Evolutionary conservation across 2,329 filamentous ascomycete genomes (phyloP).

Genomic region (Ophiostoma angusticollis): DNA sequence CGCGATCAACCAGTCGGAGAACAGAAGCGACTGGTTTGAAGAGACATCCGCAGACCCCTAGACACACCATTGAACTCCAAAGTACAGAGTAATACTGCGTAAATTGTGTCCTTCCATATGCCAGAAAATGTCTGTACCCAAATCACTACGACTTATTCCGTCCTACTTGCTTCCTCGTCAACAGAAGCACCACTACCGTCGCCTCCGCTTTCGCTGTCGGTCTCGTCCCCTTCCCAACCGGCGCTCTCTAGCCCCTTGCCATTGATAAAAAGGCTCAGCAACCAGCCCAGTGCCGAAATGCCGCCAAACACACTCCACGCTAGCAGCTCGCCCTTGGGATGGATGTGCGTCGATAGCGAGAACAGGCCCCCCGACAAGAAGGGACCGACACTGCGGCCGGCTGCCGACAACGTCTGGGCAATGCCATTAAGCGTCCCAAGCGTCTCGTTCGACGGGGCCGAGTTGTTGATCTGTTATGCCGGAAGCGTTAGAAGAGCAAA

Average conservation of each 20-base stretch:
- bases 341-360: constrained; percentile 58
- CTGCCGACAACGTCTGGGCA: constrained; percentile 85
- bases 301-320: constrained; percentile 83
- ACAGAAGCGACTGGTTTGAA: too few species aligned
- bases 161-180: constrained; percentile 18
- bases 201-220: constrained; percentile 19
- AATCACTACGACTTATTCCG: too few species aligned
- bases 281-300: constrained; percentile 66
- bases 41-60: too few species aligned
- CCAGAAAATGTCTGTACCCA: too few species aligned
- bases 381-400: constrained; percentile 76
- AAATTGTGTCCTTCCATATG: too few species aligned
- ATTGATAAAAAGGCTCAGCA: constrained; percentile 65
- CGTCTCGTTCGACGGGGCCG: constrained; percentile 70
- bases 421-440: constrained; percentile 86
- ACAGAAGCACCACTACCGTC: constrained; percentile 26
- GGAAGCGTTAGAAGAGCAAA: background rate
- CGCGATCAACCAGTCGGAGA: too few species aligned
- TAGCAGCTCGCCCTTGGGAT: constrained; percentile 70
- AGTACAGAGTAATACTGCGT: too few species aligned
- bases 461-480: constrained; percentile 68
- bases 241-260: constrained; percentile 48
- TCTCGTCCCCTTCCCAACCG: constrained; percentile 32
- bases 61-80: too few species aligned
- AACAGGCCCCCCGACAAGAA: constrained; percentile 82